These are phyloP conservation scores for Tolypocladium album DNA, from an alignment of 2,329 filamentous ascomycete genomes.

Conservation along the genomic window DNA sequence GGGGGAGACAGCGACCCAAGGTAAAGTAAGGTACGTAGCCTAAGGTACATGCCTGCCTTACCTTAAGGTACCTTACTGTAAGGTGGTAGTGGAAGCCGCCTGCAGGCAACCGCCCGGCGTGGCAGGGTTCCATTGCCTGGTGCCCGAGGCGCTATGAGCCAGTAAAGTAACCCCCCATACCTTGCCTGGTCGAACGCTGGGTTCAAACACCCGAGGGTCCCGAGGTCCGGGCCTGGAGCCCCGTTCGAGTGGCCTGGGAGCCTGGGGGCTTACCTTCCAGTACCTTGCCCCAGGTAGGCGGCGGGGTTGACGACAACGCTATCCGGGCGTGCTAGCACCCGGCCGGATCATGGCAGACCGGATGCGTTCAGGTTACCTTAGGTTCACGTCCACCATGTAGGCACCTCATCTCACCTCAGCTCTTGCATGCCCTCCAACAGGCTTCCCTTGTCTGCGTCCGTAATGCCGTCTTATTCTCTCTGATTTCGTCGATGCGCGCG, in stretches of 20 bases:
- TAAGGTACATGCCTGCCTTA: too few relatives aligned
- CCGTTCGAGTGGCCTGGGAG: neutral
- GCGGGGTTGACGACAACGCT: neutral
- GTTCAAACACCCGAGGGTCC: neutral
- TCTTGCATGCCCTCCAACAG: neutral
- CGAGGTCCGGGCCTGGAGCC: neutral
- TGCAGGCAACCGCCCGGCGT: neutral
- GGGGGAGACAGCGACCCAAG: neutral
- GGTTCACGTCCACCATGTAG: neutral
- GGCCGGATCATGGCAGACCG: too few relatives aligned
- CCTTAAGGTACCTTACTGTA: too few relatives aligned
- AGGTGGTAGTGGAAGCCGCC: neutral
- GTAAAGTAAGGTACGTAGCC: too few relatives aligned
- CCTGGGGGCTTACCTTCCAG: neutral
- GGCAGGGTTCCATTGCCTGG: neutral
- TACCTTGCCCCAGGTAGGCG: neutral
- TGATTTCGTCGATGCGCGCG: neutral
- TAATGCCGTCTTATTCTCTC: neutral
- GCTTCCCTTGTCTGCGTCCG: neutral
- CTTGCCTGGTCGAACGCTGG: too few relatives aligned
- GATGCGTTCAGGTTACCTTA: too few relatives aligned
- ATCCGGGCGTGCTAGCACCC: neutral
- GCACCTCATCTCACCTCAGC: neutral
- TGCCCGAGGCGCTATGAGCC: too few relatives aligned
- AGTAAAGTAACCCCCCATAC: too few relatives aligned